Conservation (phyloP, 2,329 filamentous ascomycete genomes). For the Atkinsonella hypoxylon region DNA sequence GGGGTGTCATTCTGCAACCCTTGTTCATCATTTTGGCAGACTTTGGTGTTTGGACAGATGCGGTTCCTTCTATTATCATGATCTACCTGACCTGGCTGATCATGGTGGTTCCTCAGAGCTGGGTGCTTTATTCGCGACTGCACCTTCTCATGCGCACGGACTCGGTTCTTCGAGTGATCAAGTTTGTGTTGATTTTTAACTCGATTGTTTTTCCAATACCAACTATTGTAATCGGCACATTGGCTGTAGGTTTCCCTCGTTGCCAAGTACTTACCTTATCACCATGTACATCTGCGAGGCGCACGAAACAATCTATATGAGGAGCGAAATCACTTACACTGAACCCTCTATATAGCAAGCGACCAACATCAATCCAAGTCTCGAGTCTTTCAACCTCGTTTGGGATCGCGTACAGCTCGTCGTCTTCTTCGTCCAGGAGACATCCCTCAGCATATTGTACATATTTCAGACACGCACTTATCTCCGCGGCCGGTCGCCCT, state of each 20-base stretch:
- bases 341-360: constrained; percentile 13
- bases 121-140: constrained; percentile 49
- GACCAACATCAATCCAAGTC: constrained; percentile 12
- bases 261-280: neutral
- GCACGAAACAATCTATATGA: too few species aligned
- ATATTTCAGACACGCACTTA: constrained; percentile 20
- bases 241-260: constrained; percentile 23
- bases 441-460: constrained; percentile 37
- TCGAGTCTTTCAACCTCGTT: constrained; percentile 21
- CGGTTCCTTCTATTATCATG: constrained; percentile 9
- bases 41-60: constrained; percentile 10
- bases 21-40: constrained; percentile 32
- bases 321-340: neutral
- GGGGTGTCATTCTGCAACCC: constrained; percentile 20
- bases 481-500: constrained; percentile 6
- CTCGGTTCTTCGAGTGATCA: constrained; percentile 32
- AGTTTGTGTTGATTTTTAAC: constrained; percentile 43
- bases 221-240: constrained; percentile 41
- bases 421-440: constrained; percentile 40
- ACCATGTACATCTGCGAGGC: neutral
- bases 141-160: constrained; percentile 43
- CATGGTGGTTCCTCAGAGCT: constrained; percentile 46
- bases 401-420: constrained; percentile 42
- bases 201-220: constrained; percentile 39
- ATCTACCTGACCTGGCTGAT: constrained; percentile 15